Conservation (phyloP, 2,329 filamentous ascomycete genomes). For the Pleomassaria siparia region DNA sequence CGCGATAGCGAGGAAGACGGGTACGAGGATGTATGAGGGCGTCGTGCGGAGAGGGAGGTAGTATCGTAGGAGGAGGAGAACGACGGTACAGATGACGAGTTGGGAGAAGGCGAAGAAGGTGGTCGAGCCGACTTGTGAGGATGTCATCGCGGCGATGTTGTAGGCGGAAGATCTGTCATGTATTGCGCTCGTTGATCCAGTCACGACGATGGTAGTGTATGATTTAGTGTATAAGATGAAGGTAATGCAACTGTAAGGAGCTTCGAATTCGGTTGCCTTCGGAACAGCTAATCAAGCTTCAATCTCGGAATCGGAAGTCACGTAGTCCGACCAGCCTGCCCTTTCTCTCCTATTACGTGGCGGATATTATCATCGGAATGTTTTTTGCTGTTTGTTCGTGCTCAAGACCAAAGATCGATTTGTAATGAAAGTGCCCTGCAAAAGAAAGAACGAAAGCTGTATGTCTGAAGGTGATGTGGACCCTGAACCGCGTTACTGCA, state of each 20-base stretch:
- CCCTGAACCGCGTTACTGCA: not conserved
- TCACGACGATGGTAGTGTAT: not conserved
- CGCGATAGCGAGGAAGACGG: slow-evolving; percentile 94
- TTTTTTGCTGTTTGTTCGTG: not conserved
- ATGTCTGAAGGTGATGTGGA: not conserved
- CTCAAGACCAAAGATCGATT: too few species aligned
- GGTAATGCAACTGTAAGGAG: not conserved
- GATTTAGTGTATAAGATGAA: not conserved
- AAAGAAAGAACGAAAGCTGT: not conserved
- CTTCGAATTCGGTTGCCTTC: not conserved
- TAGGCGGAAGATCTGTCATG: slow-evolving; percentile 16
- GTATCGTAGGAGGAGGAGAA: slow-evolving; percentile 82
- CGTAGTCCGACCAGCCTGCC: slow-evolving; percentile 14
- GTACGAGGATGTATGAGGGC: slow-evolving; percentile 83
- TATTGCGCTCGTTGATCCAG: slow-evolving; percentile 4
- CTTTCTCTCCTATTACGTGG: not conserved
- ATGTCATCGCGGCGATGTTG: slow-evolving; percentile 39
- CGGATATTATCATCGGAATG: too few species aligned
- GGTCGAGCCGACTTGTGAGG: slow-evolving; percentile 73
- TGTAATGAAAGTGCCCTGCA: not conserved
- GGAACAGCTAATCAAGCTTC: slow-evolving; percentile 7
- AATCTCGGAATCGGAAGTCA: slow-evolving; percentile 22
- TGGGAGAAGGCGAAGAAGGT: slow-evolving; percentile 76
- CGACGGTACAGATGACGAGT: slow-evolving; percentile 70
- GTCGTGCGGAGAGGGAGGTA: slow-evolving; percentile 90